A percentile compares a stretch with the other conserved stretches of the same genome.
These are phyloP conservation scores for Pseudomassariella vexata DNA, from an alignment of 2,329 filamentous ascomycete species.

Conservation along the genomic window DNA sequence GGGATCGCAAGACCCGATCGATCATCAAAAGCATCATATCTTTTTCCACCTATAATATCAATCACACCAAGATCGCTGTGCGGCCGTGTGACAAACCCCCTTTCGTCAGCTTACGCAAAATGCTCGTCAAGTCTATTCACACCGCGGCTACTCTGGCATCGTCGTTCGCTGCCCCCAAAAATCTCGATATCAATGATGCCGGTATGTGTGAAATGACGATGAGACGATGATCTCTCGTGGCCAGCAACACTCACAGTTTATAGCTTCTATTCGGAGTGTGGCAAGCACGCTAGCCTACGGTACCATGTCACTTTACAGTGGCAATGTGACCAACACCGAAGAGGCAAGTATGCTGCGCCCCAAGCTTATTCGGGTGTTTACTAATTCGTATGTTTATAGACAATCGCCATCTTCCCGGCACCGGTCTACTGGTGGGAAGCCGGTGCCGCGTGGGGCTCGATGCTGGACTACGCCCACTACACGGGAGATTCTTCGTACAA, in stretches of 20 bases:
- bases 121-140: slow-evolving; percentile 22
- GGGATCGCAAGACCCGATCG: too few species aligned
- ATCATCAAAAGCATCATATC: too few species aligned
- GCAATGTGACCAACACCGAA: slow-evolving; percentile 49
- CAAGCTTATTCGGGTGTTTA: slow-evolving; percentile 7
- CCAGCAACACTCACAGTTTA: slow-evolving; percentile 14
- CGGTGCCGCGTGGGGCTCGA: slow-evolving; percentile 59
- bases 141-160: slow-evolving; percentile 18
- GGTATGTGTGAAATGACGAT: slow-evolving; percentile 8
- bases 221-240: neutral
- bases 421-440: slow-evolving; percentile 61
- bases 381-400: slow-evolving; percentile 24
- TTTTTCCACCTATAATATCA: too few species aligned
- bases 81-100: neutral
- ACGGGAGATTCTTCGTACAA: slow-evolving; percentile 60
- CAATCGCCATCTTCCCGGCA: slow-evolving; percentile 55
- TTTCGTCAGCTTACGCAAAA: slow-evolving; percentile 2
- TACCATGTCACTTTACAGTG: slow-evolving; percentile 59
- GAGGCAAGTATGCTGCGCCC: slow-evolving; percentile 22
- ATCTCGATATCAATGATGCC: slow-evolving; percentile 31
- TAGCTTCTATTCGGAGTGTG: slow-evolving; percentile 57
- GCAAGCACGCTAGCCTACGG: slow-evolving; percentile 55
- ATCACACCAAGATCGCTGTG: neutral
- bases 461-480: slow-evolving; percentile 65
- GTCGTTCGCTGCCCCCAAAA: slow-evolving; percentile 25